Base-by-base conservation (phyloP, 495 filamentous ascomycete species). In the Penicillium cinerascens region DNA sequence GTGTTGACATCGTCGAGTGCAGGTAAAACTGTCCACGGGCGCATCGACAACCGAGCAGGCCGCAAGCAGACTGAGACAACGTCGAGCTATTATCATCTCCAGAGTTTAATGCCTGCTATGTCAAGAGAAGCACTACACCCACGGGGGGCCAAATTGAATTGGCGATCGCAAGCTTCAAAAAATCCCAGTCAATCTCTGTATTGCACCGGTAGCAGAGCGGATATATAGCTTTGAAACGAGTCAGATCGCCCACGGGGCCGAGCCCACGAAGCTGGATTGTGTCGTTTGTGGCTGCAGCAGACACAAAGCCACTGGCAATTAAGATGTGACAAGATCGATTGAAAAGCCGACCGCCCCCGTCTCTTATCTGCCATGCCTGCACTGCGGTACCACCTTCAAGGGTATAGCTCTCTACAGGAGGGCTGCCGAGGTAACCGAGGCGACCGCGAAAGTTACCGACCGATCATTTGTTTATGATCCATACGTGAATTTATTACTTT, bases 311-410 rank as follows among this genome's bases (percentile, higher is more conserved):
- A 37, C 27, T 29, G 10, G 33, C 13, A 18, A 23, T 41, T 36
- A 36, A 49, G 36, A 20, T 26, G 38, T 40, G 15, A 6, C 16
- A 9, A 13, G 11, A 33, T 33, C 29, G 10, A 18, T 52, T 52
- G 49, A 6, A 25, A 52, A 52, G 35, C n/a, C 20, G 33, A 35
- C 49, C 26, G 35, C 35, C 11, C 29, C 29, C 8, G 9, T 33
- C 29, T 10, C 2, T 33, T 33, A 33, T 64, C 23, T 27, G 49
- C 60, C 56, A 55, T 16, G 60, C 60, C 40, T 51, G 41, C 42
- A 11, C 42, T 50, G 42, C 46, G 36, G 51, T 52, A 47, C 60
- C 60, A 23, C 60, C 50, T 51, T 60, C 60, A 10, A 33, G 29
- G 9, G 29, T 33, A 6, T 9, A 33, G 29, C 29, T 13, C 29